A percentile compares a stretch with the other conserved stretches of the same genome.
These are phyloP conservation scores for Litsea cubeba DNA, from an alignment of 164 flowering plant genomes.

Conservation along the genomic window DNA sequence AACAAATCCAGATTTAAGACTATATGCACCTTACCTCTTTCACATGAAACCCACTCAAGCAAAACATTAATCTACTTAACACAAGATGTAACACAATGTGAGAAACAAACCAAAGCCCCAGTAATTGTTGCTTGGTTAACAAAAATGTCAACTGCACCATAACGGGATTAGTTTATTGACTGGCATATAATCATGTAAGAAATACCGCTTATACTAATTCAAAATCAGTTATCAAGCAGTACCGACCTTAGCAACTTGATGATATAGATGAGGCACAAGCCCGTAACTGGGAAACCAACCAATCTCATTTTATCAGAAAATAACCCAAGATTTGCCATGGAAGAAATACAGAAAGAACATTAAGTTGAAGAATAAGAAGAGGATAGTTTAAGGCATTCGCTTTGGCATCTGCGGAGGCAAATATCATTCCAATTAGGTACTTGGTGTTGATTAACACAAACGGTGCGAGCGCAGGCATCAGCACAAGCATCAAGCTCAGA, in stretches of 20 bases:
- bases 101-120: no score
- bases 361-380: slow-evolving; percentile 25
- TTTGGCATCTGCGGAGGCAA: slow-evolving; percentile 73
- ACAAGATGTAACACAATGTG: no score
- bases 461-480: slow-evolving; percentile 91
- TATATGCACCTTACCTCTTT: no score
- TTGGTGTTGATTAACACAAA: slow-evolving; percentile 79
- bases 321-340: background rate
- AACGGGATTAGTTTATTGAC: no score
- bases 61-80: no score
- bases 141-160: no score
- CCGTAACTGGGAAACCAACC: background rate
- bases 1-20: no score
- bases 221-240: no score
- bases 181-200: no score
- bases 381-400: slow-evolving; percentile 73
- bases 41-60: no score
- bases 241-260: background rate
- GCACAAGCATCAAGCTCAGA: slow-evolving; percentile 87
- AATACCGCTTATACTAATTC: no score
- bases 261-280: background rate
- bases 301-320: background rate
- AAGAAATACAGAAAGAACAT: background rate
- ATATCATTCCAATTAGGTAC: slow-evolving; percentile 87
- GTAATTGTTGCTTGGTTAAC: no score